Conservation (phyloP, 2,329 filamentous ascomycete species). For the Sarocladium brachiariae region DNA sequence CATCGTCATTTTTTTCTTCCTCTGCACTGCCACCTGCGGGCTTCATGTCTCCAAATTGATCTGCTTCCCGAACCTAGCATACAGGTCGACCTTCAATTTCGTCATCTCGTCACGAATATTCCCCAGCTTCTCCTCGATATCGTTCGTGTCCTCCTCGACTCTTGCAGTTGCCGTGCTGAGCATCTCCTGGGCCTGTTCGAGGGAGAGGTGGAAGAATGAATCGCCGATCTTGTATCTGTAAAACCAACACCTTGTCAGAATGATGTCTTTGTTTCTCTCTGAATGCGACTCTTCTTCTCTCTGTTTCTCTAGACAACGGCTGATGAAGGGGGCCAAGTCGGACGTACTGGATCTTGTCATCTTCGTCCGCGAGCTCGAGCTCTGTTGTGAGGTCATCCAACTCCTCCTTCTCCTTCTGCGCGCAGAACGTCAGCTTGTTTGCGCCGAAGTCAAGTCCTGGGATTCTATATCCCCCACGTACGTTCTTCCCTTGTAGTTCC, state of each 20-base stretch:
- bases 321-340: neutral
- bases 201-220: constrained; percentile 81
- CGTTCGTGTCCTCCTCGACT: constrained; percentile 70
- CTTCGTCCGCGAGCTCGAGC: constrained; percentile 90
- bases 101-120: constrained; percentile 80
- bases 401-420: constrained; percentile 96
- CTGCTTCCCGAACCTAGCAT: constrained; percentile 89
- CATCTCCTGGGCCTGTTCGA: constrained; percentile 81
- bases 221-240: constrained; percentile 92
- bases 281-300: no score
- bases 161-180: constrained; percentile 63
- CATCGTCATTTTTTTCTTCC: constrained; percentile 10
- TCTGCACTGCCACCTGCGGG: neutral
- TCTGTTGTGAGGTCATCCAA: constrained; percentile 88
- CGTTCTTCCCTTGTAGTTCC: constrained; percentile 71
- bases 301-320: neutral
- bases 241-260: constrained; percentile 7
- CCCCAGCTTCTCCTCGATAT: constrained; percentile 69
- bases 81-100: constrained; percentile 82
- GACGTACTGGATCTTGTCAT: constrained; percentile 81
- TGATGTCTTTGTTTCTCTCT: constrained; percentile 1
- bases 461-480: constrained; percentile 32
- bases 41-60: constrained; percentile 88
- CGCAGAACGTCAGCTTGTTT: constrained; percentile 8
- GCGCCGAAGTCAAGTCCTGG: neutral